Evolutionary conservation across 1,139 yeast species (phyloP), one percentile per base, ranked within the genome.

Genomic region (Hemisphaericaspora xylanilytica): DNA sequence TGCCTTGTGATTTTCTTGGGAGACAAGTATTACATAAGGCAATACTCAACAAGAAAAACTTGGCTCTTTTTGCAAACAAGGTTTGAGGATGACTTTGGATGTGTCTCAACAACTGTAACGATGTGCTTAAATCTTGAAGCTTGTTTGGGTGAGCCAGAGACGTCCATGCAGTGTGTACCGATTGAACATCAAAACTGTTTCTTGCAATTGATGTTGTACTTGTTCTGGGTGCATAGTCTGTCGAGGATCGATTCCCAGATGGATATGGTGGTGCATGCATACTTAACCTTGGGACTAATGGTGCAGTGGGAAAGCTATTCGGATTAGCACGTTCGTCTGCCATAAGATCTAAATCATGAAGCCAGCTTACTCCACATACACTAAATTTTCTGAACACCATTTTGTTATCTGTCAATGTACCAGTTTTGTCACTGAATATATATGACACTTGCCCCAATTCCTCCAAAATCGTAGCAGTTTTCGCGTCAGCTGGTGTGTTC

Each of bases 371-470:
- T 2, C 99, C 99, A 44, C 86, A 85, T 5, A 89, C 81, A 16
- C 92, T 80, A 48, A 89, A 76, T 52, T 87, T 88, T 37, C 95
- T 71, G 56, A 89, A 89, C 20, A 88, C 66, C 97, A 89, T 89
- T 51, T 80, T 65, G 56, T 89, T 89, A 53, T 89, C 96, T 0
- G 99, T 94, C 44, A 94, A 72, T 0, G 98, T 94, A 10, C 99
- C 99, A 0, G 98, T 94, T 60, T 94, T 94, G 60, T 94, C 99
- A 47, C 96, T 86, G 59, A 94, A 94, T 4, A 94, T 76, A 54
- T 90, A 90, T 38, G 95, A 83, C 0, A 94, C 97, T 58, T 94
- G 99, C 3, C 99, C 99, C 50, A 94, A 69, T 61, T 94, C 98
- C 58, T 94, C 99, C 49, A 92, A 75, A 50, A 92, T 89, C 0